These are phyloP conservation scores for Calophaca sinica DNA, from an alignment of 306 rosid species.

Conservation along the genomic window DNA sequence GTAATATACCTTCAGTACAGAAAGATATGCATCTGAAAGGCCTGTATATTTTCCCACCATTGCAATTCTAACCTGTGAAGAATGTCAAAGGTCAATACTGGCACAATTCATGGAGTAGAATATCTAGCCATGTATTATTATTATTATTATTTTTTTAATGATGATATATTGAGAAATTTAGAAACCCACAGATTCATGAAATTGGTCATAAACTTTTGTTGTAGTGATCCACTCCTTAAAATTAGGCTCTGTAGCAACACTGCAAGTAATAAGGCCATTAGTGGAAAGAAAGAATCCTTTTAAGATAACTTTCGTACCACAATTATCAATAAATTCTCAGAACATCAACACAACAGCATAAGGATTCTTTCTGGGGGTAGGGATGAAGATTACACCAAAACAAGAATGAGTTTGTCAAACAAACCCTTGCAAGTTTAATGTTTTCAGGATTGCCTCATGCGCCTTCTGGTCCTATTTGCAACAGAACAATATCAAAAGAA, in stretches of 20 bases:
- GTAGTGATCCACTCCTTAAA: slow-evolving; percentile 70
- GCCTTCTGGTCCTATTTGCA: slow-evolving; percentile 80
- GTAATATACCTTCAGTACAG: slow-evolving; percentile 74
- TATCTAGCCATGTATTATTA: slow-evolving; percentile 21
- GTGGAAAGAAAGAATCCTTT: slow-evolving; percentile 7
- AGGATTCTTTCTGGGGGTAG: neutral
- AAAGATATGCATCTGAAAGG: slow-evolving; percentile 91
- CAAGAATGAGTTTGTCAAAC: slow-evolving; percentile 51
- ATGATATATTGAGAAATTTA: slow-evolving; percentile 19
- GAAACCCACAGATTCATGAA: slow-evolving; percentile 61
- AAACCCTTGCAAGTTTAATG: slow-evolving; percentile 67
- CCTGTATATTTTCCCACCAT: slow-evolving; percentile 94
- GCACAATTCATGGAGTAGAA: slow-evolving; percentile 2
- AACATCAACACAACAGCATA: slow-evolving; percentile 3
- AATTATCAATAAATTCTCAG: slow-evolving; percentile 5
- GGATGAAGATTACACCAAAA: slow-evolving; percentile 31
- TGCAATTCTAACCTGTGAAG: slow-evolving; percentile 82
- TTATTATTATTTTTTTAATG: neutral
- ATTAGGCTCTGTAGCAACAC: slow-evolving; percentile 67
- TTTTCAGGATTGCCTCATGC: slow-evolving; percentile 79
- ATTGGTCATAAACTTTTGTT: slow-evolving; percentile 61
- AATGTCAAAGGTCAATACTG: slow-evolving; percentile 9
- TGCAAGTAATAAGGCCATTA: slow-evolving; percentile 47
- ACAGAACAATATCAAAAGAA: slow-evolving; percentile 35
- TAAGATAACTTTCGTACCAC: neutral